Evolutionary conservation across 257 asterid genomes (phyloP).

Genomic region (Plectranthus barbatus): DNA sequence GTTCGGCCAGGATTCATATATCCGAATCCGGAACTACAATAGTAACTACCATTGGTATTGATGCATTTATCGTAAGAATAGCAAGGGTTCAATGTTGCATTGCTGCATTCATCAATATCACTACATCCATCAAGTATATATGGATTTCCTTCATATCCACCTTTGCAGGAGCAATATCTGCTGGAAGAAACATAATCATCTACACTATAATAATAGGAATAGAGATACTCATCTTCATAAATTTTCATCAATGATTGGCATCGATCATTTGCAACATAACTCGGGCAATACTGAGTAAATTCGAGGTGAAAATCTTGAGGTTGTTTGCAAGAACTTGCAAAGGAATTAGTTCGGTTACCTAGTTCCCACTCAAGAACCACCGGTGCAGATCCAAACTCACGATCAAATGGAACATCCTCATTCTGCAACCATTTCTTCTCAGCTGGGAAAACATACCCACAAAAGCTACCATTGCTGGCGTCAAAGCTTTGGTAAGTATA

Average conservation of each 20-base stretch:
- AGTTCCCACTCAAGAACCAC: conserved; percentile 29
- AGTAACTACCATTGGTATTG: not conserved
- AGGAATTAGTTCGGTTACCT: not conserved
- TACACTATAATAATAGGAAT: too few relatives aligned
- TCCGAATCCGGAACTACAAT: not conserved
- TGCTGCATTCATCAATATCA: conserved; percentile 8
- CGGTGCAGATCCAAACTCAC: conserved; percentile 18
- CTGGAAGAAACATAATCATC: not conserved
- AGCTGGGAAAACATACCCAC: conserved; percentile 29
- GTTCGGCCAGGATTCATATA: too few relatives aligned
- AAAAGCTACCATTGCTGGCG: not conserved
- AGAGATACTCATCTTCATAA: too few relatives aligned
- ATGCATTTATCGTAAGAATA: not conserved
- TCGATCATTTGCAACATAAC: too few relatives aligned
- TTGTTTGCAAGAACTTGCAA: not conserved
- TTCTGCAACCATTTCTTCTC: conserved; percentile 14
- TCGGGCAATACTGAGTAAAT: too few relatives aligned
- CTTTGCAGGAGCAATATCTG: not conserved
- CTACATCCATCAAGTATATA: conserved; percentile 21
- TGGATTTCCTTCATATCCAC: conserved; percentile 26
- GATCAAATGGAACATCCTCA: conserved; percentile 21
- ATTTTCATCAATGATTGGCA: too few relatives aligned
- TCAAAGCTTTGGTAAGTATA: conserved; percentile 4
- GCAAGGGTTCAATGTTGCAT: not conserved
- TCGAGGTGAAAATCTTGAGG: too few relatives aligned